A percentile compares a stretch with the other conserved stretches of the same genome.
Evolutionary conservation across 331 rosid genomes (phyloP).

Genomic region (Pyracantha coccinea): DNA sequence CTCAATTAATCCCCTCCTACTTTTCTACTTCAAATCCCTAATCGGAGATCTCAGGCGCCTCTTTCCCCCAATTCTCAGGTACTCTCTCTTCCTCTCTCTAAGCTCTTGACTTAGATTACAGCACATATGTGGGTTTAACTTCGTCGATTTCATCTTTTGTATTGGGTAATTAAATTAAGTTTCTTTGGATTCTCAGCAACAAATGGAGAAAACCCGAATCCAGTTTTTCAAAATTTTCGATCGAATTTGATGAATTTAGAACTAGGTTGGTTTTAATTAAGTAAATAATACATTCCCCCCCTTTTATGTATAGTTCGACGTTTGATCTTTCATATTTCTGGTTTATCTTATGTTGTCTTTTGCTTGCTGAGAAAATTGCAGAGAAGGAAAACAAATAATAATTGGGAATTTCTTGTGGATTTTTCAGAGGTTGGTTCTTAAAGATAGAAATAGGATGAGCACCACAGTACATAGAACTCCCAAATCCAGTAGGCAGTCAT

Average conservation of each 20-base stretch:
- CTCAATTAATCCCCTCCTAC: neutral
- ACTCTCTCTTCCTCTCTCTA: neutral
- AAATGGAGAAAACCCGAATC: neutral
- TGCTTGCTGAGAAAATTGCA: neutral
- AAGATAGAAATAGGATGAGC: conserved; percentile 38
- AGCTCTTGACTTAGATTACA: neutral
- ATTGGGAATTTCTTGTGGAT: neutral
- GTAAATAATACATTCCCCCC: neutral
- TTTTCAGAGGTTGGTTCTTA: conserved; percentile 25
- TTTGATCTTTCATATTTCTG: neutral
- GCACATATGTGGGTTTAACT: neutral
- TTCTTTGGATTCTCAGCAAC: neutral
- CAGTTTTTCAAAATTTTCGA: neutral
- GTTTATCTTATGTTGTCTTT: neutral
- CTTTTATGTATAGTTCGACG: neutral
- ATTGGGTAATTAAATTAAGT: neutral
- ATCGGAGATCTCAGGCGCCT: neutral
- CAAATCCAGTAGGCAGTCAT: conserved; percentile 68
- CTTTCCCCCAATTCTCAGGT: neutral
- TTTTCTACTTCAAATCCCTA: neutral
- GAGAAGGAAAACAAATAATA: neutral
- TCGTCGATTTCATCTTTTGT: neutral
- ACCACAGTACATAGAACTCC: conserved; percentile 62
- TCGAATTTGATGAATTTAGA: neutral
- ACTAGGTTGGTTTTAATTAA: neutral